These are phyloP conservation scores for Hirsutella minnesotensis DNA, from an alignment of 2,329 filamentous ascomycete genomes.

Conservation along the genomic window DNA sequence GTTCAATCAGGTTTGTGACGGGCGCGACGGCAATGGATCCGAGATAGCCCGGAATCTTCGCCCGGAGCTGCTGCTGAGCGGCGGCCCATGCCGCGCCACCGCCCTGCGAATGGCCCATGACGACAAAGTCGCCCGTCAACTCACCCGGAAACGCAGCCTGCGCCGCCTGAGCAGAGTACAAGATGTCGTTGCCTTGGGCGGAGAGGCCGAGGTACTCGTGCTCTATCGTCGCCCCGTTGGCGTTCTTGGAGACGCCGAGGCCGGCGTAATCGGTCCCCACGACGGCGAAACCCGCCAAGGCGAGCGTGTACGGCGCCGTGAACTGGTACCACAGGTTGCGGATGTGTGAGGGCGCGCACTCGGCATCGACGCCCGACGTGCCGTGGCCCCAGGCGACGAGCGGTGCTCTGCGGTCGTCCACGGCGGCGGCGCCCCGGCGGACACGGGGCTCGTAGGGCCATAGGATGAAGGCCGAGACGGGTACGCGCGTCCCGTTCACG, in stretches of 20 bases:
- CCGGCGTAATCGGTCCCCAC: slow-evolving; percentile 33
- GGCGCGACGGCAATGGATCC: slow-evolving; percentile 22
- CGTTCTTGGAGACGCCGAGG: slow-evolving; percentile 23
- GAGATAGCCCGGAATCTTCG: slow-evolving; percentile 21
- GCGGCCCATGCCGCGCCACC: slow-evolving; percentile 28
- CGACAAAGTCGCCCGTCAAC: slow-evolving; percentile 25
- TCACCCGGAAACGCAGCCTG: slow-evolving; percentile 24
- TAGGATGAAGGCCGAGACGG: slow-evolving; percentile 36
- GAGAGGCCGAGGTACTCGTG: slow-evolving; percentile 28
- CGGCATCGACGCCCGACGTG: slow-evolving; percentile 26
- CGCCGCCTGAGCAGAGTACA: slow-evolving; percentile 29
- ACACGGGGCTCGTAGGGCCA: slow-evolving; percentile 27
- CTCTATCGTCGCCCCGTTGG: slow-evolving; percentile 20
- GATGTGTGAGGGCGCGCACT: slow-evolving; percentile 27
- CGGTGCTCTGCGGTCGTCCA: slow-evolving; percentile 13
- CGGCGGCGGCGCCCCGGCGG: not conserved
- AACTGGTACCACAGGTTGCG: slow-evolving; percentile 28
- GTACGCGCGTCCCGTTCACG: slow-evolving; percentile 31
- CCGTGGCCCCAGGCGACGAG: slow-evolving; percentile 32
- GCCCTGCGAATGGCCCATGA: slow-evolving; percentile 34
- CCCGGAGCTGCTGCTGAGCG: slow-evolving; percentile 14
- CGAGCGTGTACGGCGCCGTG: slow-evolving; percentile 24
- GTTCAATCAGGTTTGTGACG: slow-evolving; percentile 11
- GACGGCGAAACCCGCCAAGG: slow-evolving; percentile 29
- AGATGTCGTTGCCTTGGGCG: slow-evolving; percentile 28